Evolutionary conservation across 2,329 filamentous ascomycete species (phyloP), one percentile per base, ranked within the genome.

Genomic region (Xenoacremonium recifei): DNA sequence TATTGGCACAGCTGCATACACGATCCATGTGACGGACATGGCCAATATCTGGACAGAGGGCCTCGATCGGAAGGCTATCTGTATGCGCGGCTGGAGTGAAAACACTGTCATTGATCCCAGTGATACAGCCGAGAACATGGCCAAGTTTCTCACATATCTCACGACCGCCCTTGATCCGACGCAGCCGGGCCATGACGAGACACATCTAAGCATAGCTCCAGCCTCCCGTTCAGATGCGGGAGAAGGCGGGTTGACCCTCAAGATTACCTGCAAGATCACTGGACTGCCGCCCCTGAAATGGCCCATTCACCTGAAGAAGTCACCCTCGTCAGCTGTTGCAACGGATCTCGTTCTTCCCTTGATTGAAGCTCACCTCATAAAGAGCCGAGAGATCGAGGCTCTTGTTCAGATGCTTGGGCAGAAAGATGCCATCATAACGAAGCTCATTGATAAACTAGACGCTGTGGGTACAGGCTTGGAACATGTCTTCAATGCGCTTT

Each of bases 101-200:
- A 75, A 81, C 53, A 87, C 84, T 13, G 82, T 78, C 47, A 89
- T 92, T 47, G 86, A 92, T 58, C 82, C 87, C 2, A 82, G 77
- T 58, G 82, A 85, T 50, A 83, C 84, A 45, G 69, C 73, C 0
- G 77, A 80, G 37, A 87, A 92, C 55, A 79, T 88, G 65, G 60
- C 66, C 19, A 81, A 82, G 37, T 80, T 92, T 38, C 68, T 91
- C 12, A 71, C 77, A 17, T 83, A 85, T 54, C 68, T 92, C 15
- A 64, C 69, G 36, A 66, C 67, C 30, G 73, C 75, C 21, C 64
- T 80, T 57, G 76, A 70, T 68, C 69, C 49, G 43, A 78, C 57
- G 16, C 66, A 67, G 27, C 58, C 60, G 16, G 69, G 68, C 27
- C 71, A 75, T 49, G 58, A 60, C 47, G 65, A 64, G 47, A 77